These are phyloP conservation scores for Sclerotinia minor DNA, from an alignment of 2,329 filamentous ascomycete genomes.

Conservation along the genomic window DNA sequence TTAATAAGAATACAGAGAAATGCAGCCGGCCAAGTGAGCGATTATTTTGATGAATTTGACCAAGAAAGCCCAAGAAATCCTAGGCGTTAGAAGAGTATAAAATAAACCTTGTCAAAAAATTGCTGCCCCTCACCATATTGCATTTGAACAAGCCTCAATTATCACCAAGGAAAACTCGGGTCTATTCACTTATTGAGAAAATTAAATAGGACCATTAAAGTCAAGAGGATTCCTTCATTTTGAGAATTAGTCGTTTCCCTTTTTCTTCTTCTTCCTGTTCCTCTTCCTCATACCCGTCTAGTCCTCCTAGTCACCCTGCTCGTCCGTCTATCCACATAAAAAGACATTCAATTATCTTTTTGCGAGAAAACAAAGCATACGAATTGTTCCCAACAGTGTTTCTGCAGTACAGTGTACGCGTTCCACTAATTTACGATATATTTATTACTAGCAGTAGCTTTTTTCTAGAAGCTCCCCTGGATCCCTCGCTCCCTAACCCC, in stretches of 20 bases:
- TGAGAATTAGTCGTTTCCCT: neutral
- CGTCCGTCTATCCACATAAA: neutral
- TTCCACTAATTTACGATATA: neutral
- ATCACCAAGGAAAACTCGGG: constrained; percentile 13
- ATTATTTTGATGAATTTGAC: neutral
- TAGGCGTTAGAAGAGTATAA: constrained; percentile 4
- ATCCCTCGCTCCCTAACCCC: neutral
- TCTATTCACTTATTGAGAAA: constrained; percentile 2
- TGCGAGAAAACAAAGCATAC: neutral
- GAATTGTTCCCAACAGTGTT: neutral
- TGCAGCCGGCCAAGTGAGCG: neutral
- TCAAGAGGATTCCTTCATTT: neutral
- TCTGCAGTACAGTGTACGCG: constrained; percentile 13
- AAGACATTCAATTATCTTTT: constrained; percentile 7
- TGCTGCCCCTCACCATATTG: constrained; percentile 15
- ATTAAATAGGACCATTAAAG: constrained; percentile 6
- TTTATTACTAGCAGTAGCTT: neutral
- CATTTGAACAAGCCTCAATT: constrained; percentile 3
- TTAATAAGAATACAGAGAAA: neutral
- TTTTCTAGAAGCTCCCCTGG: neutral
- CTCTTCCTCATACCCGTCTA: neutral
- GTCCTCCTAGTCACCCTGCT: constrained; percentile 7
- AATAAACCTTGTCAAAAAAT: constrained; percentile 5
- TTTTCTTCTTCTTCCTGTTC: neutral
- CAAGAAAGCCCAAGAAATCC: constrained; percentile 12